Evolutionary conservation across 768 basidiomycete species (phyloP).

Genomic region (Boletus rex-veris): DNA sequence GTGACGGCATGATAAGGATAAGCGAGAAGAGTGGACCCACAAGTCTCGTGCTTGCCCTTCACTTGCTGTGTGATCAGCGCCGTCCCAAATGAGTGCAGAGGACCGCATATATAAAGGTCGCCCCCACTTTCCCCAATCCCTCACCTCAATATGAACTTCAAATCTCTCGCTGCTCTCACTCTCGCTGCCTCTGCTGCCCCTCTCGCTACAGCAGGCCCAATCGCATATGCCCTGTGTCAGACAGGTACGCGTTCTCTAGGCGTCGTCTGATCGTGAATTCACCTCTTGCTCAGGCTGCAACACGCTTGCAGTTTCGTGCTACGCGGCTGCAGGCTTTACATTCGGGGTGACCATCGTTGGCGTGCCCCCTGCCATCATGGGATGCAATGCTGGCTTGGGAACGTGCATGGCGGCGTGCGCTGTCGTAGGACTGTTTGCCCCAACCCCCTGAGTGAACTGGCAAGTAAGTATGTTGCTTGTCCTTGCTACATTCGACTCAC

Average conservation of each 20-base stretch:
- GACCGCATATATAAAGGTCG: neutral
- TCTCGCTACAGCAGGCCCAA: conserved; percentile 10
- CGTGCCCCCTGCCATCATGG: conserved; percentile 20
- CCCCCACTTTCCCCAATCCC: no score
- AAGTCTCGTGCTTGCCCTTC: neutral
- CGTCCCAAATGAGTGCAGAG: no score
- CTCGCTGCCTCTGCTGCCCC: conserved; percentile 15
- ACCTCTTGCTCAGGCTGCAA: conserved; percentile 24
- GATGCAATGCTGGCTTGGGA: conserved; percentile 23
- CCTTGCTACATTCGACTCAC: neutral
- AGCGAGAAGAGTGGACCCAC: neutral
- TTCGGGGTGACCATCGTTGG: conserved; percentile 23
- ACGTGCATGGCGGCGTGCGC: conserved; percentile 27
- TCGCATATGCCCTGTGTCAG: conserved; percentile 23
- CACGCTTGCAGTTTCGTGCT: conserved; percentile 17
- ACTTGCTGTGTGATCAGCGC: neutral
- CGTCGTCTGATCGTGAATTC: neutral
- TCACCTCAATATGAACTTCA: conserved; percentile 23
- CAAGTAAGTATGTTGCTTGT: neutral
- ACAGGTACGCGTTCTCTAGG: conserved; percentile 11
- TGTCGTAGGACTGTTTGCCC: conserved; percentile 15
- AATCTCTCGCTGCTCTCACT: conserved; percentile 15
- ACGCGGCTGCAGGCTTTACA: conserved; percentile 20
- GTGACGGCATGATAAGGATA: no score
- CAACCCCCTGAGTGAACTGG: conserved; percentile 18